These are phyloP conservation scores for Elsinoe necatrix DNA, from an alignment of 2,329 filamentous ascomycete genomes.

Conservation along the genomic window DNA sequence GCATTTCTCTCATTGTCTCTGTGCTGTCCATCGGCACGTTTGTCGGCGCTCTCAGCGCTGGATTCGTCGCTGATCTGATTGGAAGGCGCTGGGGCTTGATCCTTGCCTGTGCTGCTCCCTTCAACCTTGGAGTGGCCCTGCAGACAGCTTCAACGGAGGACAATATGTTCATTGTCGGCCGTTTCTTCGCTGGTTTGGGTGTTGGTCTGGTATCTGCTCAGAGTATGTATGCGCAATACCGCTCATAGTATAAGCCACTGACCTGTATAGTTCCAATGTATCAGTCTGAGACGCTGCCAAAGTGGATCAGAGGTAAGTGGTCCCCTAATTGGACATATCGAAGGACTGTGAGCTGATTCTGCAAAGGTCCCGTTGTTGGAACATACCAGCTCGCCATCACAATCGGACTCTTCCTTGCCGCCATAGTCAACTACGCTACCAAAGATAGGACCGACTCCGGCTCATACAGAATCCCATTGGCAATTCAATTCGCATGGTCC, in stretches of 20 bases:
- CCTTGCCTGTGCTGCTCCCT: slow-evolving; percentile 27
- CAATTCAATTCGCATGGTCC: slow-evolving; percentile 33
- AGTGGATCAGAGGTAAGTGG: slow-evolving; percentile 59
- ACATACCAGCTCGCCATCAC: slow-evolving; percentile 75
- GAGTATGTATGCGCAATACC: slow-evolving; percentile 37
- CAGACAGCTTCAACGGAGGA: slow-evolving; percentile 19
- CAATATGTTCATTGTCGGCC: slow-evolving; percentile 19
- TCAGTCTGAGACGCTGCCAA: slow-evolving; percentile 69
- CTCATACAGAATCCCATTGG: slow-evolving; percentile 62
- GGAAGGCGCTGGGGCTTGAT: slow-evolving; percentile 64
- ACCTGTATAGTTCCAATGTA: slow-evolving; percentile 53
- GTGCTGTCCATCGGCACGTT: slow-evolving; percentile 23
- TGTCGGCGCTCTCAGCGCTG: slow-evolving; percentile 33
- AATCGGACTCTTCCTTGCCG: slow-evolving; percentile 63
- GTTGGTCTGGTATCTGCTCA: slow-evolving; percentile 50
- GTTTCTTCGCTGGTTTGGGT: slow-evolving; percentile 20
- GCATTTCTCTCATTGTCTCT: slow-evolving; percentile 20
- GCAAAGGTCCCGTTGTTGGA: slow-evolving; percentile 51
- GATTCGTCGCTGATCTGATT: slow-evolving; percentile 63
- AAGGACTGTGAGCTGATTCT: neutral
- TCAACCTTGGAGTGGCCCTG: slow-evolving; percentile 21
- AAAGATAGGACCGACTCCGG: slow-evolving; percentile 49
- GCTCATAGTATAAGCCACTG: slow-evolving; percentile 42
- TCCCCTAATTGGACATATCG: neutral
- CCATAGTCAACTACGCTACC: slow-evolving; percentile 60